These are phyloP conservation scores for Candida stauntonica DNA, from an alignment of 805 yeast genomes.

Conservation along the genomic window DNA sequence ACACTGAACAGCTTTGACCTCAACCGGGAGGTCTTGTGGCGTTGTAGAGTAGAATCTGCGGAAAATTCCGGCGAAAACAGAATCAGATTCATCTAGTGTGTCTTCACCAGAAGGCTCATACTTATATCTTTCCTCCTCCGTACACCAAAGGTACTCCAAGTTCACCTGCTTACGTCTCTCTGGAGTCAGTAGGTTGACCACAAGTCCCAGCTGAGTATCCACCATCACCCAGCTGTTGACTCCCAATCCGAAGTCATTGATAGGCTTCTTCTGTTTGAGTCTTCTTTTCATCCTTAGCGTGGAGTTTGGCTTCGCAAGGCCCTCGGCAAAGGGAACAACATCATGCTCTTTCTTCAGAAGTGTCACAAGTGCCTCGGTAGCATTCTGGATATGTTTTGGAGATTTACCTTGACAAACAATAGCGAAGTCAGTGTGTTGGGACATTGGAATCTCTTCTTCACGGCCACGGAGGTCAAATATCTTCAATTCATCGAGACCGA, in stretches of 20 bases:
- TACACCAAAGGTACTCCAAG: conserved; percentile 63
- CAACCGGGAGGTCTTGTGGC: conserved; percentile 6
- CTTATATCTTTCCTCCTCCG: conserved; percentile 30
- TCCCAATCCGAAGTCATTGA: conserved; percentile 49
- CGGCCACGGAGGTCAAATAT: conserved; percentile 58
- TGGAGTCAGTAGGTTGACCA: conserved; percentile 68
- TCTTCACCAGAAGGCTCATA: no score
- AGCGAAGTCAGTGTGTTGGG: conserved; percentile 43
- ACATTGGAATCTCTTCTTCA: conserved; percentile 33
- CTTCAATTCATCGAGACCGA: conserved; percentile 60
- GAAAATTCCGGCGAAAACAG: conserved; percentile 40
- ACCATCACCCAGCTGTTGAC: conserved; percentile 83
- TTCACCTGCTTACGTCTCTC: conserved; percentile 65
- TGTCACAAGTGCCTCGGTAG: conserved; percentile 54
- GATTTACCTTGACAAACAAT: conserved; percentile 75
- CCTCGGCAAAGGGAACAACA: conserved; percentile 58
- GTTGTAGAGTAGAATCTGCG: conserved; percentile 37
- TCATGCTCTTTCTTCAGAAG: conserved; percentile 50
- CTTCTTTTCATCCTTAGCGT: conserved; percentile 48
- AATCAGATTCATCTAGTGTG: no score
- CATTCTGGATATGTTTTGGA: conserved; percentile 67
- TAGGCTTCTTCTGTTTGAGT: conserved; percentile 44
- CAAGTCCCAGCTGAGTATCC: conserved; percentile 57
- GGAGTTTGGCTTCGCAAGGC: conserved; percentile 57
- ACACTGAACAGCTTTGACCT: conserved; percentile 11